Percentiles rank a stretch among this genome's conserved stretches.
Conservation (phyloP, 495 filamentous ascomycete species). For the Xylaria scruposa region DNA sequence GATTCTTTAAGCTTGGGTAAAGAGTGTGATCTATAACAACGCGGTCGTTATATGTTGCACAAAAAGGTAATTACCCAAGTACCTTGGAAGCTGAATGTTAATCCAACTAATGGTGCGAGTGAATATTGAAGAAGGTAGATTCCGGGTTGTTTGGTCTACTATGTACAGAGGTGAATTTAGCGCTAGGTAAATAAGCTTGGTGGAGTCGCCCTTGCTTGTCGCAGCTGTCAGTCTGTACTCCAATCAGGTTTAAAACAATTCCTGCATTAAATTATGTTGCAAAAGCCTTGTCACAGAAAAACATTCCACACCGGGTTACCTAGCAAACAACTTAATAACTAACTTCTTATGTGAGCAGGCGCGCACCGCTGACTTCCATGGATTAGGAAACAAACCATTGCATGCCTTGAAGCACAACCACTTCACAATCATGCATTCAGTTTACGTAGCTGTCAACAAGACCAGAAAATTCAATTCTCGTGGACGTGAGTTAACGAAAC, state of each 20-base stretch:
- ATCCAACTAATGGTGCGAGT: neutral
- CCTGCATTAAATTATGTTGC: neutral
- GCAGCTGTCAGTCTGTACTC: neutral
- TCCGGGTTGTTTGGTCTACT: neutral
- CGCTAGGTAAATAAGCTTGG: neutral
- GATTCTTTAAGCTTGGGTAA: neutral
- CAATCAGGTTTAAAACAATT: neutral
- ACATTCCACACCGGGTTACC: neutral
- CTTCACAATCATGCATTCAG: neutral
- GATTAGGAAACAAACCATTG: neutral
- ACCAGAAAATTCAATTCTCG: neutral
- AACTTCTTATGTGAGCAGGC: neutral
- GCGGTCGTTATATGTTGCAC: neutral
- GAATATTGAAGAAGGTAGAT: neutral
- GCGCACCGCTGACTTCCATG: neutral
- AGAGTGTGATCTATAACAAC: neutral
- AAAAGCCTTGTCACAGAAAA: neutral
- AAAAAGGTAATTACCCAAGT: neutral
- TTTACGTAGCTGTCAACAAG: neutral
- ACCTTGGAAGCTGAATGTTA: neutral
- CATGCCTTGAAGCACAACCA: neutral
- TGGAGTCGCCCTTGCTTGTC: neutral
- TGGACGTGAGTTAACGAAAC: neutral
- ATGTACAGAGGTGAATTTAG: neutral
- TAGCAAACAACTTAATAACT: no score